Percentiles rank a stretch among this genome's conserved stretches.
These are phyloP conservation scores for Heterobasidion irregulare DNA, from an alignment of 1,284 basidiomycete genomes.

Conservation along the genomic window DNA sequence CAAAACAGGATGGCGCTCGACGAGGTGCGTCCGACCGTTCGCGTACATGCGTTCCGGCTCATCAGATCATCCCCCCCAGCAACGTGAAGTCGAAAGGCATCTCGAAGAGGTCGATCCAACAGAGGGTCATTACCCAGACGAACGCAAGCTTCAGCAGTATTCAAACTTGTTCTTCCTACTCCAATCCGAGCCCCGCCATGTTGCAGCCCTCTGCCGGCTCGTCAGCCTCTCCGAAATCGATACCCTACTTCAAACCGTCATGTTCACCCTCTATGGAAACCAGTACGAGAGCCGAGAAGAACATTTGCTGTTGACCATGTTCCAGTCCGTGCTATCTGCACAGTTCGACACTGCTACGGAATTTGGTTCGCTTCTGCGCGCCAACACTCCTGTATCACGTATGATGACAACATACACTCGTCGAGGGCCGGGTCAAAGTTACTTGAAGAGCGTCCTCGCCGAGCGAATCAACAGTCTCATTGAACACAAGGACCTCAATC, in stretches of 20 bases:
- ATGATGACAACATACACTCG: conserved; percentile 99
- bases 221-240: conserved; percentile 96
- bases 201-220: conserved; percentile 94
- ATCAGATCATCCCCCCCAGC: conserved; percentile 32
- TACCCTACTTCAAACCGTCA: conserved; percentile 97
- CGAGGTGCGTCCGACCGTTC: conserved; percentile 51
- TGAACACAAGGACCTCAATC: conserved; percentile 96
- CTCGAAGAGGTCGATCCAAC: conserved; percentile 91
- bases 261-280: conserved; percentile 99
- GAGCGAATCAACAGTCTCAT: conserved; percentile 98
- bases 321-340: conserved; percentile 94
- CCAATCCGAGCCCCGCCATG: conserved; percentile 95
- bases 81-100: conserved; percentile 90
- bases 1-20: conserved; percentile 97
- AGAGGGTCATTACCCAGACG: conserved; percentile 87
- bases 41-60: neutral
- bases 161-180: conserved; percentile 98
- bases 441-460: conserved; percentile 93
- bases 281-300: conserved; percentile 99
- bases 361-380: conserved; percentile 93
- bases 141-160: conserved; percentile 91
- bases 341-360: conserved; percentile 99
- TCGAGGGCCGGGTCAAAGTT: conserved; percentile 94
- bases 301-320: conserved; percentile 97
- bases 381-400: conserved; percentile 97